These are phyloP conservation scores for Triangularia verruculosa DNA, from an alignment of 2,329 filamentous ascomycete genomes.

Conservation along the genomic window DNA sequence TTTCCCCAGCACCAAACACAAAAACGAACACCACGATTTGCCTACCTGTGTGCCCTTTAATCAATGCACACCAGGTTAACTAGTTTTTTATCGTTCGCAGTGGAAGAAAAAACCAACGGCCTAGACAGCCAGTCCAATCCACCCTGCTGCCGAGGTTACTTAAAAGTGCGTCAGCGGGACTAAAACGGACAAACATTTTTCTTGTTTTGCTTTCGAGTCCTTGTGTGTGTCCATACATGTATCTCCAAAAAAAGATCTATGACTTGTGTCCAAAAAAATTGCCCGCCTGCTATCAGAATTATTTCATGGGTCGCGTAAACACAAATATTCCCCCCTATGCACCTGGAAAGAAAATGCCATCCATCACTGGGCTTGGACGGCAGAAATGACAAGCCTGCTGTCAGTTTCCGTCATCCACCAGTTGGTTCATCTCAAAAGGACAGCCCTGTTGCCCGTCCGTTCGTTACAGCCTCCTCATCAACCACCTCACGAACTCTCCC, in stretches of 20 bases:
- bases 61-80: constrained; percentile 59
- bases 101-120: constrained; percentile 61
- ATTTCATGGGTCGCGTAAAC: not conserved
- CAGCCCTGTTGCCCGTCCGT: not conserved
- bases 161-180: constrained; percentile 58
- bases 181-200: constrained; percentile 59
- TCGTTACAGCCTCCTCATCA: not conserved
- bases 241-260: not conserved
- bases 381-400: not conserved
- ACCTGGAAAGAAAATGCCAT: not conserved
- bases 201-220: not conserved
- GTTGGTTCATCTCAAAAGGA: not conserved
- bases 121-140: constrained; percentile 67
- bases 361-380: not conserved
- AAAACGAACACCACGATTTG: constrained; percentile 50
- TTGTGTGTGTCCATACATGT: not conserved
- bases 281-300: not conserved
- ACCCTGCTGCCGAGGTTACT: constrained; percentile 57
- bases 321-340: not conserved
- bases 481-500: constrained; percentile 5
- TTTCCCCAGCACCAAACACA: not conserved
- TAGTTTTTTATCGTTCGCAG: constrained; percentile 54
- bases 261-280: not conserved
- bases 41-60: constrained; percentile 56
- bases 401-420: not conserved